Conservation (phyloP, 2,329 filamentous ascomycete species). For the Aspergillus tubingensis region DNA sequence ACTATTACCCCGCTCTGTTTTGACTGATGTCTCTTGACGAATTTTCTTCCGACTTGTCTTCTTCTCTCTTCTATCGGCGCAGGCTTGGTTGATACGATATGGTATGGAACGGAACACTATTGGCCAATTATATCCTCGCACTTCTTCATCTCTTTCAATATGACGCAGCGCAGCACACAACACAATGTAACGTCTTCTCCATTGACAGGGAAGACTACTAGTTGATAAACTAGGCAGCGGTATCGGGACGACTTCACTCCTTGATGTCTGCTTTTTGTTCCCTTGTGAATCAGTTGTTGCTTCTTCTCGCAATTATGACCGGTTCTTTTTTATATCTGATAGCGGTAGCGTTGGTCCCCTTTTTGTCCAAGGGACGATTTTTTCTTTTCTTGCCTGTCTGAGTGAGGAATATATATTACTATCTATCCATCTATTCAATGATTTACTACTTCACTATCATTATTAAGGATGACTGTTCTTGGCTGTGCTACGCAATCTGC, state of each 20-base stretch:
- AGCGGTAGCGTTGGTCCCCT: constrained; percentile 1
- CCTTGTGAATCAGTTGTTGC: not conserved
- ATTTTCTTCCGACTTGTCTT: not conserved
- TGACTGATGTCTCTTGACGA: constrained; percentile 3
- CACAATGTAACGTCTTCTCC: too few relatives aligned
- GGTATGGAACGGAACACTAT: not conserved
- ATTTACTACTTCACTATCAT: too few relatives aligned
- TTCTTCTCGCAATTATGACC: constrained; percentile 4
- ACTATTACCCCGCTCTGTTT: constrained; percentile 1
- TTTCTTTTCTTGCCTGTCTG: not conserved
- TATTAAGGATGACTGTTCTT: too few relatives aligned
- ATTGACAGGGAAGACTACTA: too few relatives aligned
- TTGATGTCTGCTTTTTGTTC: not conserved
- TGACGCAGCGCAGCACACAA: too few relatives aligned
- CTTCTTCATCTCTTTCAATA: not conserved
- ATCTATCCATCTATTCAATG: too few relatives aligned
- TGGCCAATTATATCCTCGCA: too few relatives aligned
- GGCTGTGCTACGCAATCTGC: too few relatives aligned
- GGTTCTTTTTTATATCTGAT: not conserved
- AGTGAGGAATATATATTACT: not conserved
- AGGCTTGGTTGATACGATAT: not conserved
- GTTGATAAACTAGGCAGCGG: not conserved
- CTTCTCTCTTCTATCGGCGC: not conserved
- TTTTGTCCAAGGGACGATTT: not conserved
- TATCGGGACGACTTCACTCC: not conserved